Conservation (phyloP, 352 stramenopile species). For the Thraustochytrium striatum region DNA sequence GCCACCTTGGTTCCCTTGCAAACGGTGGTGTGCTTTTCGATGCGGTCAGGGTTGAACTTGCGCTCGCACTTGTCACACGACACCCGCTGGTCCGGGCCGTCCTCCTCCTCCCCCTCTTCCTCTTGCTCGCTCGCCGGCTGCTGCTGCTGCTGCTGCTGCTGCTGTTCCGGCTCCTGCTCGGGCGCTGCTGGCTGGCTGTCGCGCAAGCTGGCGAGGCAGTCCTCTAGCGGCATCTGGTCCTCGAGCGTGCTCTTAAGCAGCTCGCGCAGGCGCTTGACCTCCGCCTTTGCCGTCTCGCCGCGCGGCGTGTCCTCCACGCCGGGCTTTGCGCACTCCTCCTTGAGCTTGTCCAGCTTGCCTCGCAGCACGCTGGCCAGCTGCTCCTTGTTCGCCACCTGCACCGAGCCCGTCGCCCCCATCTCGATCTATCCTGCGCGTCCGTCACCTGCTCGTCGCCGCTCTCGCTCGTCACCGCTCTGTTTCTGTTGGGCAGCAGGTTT, state of each 20-base stretch:
- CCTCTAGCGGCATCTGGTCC: conserved; percentile 19
- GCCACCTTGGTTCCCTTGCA: conserved; percentile 45
- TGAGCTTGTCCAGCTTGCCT: conserved; percentile 32
- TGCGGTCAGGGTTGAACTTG: conserved; percentile 53
- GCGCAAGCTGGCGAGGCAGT: conserved; percentile 9
- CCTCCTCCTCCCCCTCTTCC: conserved; percentile 10
- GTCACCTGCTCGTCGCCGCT: not conserved
- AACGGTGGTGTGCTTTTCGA: conserved; percentile 50
- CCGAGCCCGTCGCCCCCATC: not conserved
- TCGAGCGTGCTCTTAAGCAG: conserved; percentile 34
- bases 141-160: too few species aligned
- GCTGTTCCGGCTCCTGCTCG: too few species aligned
- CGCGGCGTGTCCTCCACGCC: conserved; percentile 25
- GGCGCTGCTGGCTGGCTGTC: too few species aligned
- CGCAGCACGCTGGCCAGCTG: not conserved
- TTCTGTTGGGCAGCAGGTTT: too few species aligned
- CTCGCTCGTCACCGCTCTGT: too few species aligned
- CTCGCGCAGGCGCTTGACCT: conserved; percentile 7
- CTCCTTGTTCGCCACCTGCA: not conserved
- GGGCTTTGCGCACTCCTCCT: conserved; percentile 13
- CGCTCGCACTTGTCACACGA: conserved; percentile 39
- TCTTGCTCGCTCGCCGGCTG: not conserved
- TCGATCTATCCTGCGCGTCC: not conserved
- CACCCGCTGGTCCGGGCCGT: conserved; percentile 36
- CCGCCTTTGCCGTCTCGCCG: conserved; percentile 26